Conservation (phyloP, 257 asterid species). For the Paraleonurus japonicus region DNA sequence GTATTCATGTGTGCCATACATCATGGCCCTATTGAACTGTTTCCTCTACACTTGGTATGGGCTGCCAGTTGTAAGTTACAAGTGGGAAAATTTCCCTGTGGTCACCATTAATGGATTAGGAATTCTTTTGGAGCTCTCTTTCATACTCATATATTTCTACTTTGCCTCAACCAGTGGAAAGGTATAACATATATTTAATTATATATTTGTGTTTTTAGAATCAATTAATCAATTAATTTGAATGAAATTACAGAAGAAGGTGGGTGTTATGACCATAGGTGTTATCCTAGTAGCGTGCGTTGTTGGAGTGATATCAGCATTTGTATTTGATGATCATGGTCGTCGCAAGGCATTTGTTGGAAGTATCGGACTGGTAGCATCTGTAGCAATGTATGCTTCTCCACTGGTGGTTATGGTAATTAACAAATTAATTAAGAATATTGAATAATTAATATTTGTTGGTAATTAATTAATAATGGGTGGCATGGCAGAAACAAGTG, state of each 20-base stretch:
- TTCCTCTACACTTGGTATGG: constrained; percentile 83
- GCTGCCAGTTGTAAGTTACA: constrained; percentile 65
- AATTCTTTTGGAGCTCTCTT: constrained; percentile 61
- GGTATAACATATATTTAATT: too few relatives aligned
- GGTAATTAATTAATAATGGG: too few relatives aligned
- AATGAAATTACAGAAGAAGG: constrained; percentile 49
- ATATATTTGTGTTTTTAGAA: too few relatives aligned
- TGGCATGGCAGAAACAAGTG: constrained; percentile 68
- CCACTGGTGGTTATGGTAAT: constrained; percentile 69
- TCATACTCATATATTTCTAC: constrained; percentile 48
- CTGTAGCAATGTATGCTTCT: constrained; percentile 72
- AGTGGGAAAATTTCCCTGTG: constrained; percentile 73
- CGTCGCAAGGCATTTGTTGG: constrained; percentile 72
- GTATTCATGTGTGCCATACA: constrained; percentile 69
- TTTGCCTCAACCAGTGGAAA: constrained; percentile 44
- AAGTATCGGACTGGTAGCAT: constrained; percentile 67
- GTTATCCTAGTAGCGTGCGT: constrained; percentile 37
- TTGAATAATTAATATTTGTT: too few relatives aligned
- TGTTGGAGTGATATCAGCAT: constrained; percentile 44
- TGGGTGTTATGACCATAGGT: constrained; percentile 35
- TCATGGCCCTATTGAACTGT: constrained; percentile 61
- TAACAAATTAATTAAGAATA: too few relatives aligned
- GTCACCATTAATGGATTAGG: constrained; percentile 72
- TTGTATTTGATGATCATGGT: constrained; percentile 44
- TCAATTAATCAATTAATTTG: too few relatives aligned